phyloP scores from a whole-genome alignment of 2,329 filamentous ascomycete genomes.

The Pseudogymnoascus verrucosus region DNA sequence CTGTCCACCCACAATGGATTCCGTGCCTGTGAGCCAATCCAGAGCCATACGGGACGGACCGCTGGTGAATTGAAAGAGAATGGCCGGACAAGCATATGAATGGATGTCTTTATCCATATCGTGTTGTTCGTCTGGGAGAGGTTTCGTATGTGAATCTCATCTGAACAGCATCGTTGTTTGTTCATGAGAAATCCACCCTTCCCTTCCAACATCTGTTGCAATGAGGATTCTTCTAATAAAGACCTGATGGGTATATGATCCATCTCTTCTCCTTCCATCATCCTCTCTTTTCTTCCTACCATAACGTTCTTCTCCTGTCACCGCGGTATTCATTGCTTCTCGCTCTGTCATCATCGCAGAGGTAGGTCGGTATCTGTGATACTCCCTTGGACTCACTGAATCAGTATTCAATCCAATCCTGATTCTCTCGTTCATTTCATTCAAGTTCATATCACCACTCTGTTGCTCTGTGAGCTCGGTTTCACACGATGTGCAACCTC shows the following conservation, averaged over 20 bases:
- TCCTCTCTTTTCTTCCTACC: not conserved
- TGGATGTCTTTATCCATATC: slow-evolving; percentile 1
- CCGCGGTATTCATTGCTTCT: not conserved
- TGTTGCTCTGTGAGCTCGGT: not conserved
- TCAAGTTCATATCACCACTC: not conserved
- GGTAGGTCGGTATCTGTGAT: not conserved
- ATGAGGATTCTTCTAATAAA: not conserved
- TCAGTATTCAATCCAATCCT: not conserved
- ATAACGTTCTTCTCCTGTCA: not conserved
- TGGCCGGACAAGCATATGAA: not conserved
- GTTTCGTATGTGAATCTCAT: slow-evolving; percentile 6
- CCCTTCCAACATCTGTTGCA: not conserved
- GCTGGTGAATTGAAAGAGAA: not conserved
- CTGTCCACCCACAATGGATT: not conserved
- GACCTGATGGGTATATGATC: not conserved
- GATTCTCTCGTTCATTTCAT: not conserved
- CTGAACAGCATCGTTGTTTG: slow-evolving; percentile 3
- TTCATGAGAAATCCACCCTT: not conserved
- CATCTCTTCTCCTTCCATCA: not conserved
- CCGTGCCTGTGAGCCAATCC: not conserved
- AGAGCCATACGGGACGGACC: not conserved
- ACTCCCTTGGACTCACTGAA: not conserved
- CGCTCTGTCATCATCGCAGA: not conserved
- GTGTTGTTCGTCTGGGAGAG: not conserved
- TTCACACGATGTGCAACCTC: not conserved